Conservation (phyloP, 23 red algal genomes). For the Pyropia haitanensis region DNA sequence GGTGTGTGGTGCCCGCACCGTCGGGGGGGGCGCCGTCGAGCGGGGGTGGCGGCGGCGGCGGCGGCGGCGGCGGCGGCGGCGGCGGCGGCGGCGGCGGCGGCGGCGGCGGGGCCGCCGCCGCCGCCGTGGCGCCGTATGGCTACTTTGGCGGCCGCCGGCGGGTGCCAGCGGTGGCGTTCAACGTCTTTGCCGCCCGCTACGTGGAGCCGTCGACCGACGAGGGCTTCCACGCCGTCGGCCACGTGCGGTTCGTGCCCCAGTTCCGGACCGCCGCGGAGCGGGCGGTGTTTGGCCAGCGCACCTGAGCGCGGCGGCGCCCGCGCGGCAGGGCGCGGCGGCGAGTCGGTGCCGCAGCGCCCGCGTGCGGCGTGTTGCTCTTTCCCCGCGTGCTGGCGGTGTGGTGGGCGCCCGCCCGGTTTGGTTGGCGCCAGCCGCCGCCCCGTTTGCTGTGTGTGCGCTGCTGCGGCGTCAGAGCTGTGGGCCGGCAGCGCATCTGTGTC, state of each 20-base stretch:
- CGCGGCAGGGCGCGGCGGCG: no score
- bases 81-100: slow-evolving; percentile 3
- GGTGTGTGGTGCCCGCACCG: no score
- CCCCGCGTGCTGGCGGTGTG: no score
- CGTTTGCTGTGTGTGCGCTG: no score
- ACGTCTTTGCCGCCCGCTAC: slow-evolving; percentile 16
- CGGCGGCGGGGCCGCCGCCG: not conserved
- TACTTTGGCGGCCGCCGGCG: not conserved
- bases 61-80: not conserved
- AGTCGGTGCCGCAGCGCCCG: no score
- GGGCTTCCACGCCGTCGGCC: slow-evolving; percentile 25
- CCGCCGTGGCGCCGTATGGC: no score
- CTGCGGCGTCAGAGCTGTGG: no score
- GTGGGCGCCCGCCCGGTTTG: no score
- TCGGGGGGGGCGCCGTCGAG: no score
- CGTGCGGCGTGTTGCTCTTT: no score
- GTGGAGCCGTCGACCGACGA: slow-evolving; percentile 24
- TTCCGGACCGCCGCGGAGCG: slow-evolving; percentile 22
- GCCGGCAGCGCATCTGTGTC: no score
- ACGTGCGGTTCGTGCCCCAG: slow-evolving; percentile 33
- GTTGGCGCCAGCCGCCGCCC: no score
- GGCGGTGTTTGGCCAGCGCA: slow-evolving; percentile 27
- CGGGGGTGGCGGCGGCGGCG: not conserved
- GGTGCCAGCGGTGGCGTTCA: slow-evolving; percentile 29
- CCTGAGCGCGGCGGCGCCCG: not conserved